Conservation (phyloP, 768 basidiomycete genomes). For the Termitomyces sp. region DNA sequence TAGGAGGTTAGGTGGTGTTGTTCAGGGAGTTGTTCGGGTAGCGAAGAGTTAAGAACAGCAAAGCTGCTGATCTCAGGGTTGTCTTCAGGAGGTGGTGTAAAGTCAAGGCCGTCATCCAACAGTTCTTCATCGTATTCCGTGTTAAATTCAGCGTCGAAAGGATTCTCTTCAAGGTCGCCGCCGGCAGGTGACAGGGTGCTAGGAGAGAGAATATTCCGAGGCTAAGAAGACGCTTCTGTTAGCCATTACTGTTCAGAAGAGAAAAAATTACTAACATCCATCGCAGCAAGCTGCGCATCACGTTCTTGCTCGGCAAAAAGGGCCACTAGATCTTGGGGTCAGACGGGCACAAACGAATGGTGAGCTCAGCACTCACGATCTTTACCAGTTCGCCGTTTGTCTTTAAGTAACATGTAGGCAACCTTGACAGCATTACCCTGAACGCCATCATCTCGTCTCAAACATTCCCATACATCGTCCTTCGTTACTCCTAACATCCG, state of each 20-base stretch:
- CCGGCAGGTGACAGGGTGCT: constrained; percentile 57
- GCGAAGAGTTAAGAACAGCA: constrained; percentile 85
- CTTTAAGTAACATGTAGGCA: constrained; percentile 88
- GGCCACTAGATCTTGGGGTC: constrained; percentile 41
- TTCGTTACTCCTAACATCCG: constrained; percentile 71
- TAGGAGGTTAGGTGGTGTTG: constrained; percentile 72
- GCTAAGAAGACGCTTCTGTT: constrained; percentile 31
- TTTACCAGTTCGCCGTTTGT: constrained; percentile 78
- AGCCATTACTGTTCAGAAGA: neutral
- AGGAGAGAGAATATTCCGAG: constrained; percentile 66
- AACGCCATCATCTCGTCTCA: constrained; percentile 77
- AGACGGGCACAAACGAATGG: neutral
- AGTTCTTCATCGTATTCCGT: constrained; percentile 44
- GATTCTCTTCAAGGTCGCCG: constrained; percentile 64
- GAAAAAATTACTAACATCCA: constrained; percentile 57
- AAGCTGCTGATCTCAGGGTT: constrained; percentile 56
- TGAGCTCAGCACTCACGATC: constrained; percentile 55
- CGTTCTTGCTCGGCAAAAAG: constrained; percentile 83
- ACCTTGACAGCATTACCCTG: constrained; percentile 94
- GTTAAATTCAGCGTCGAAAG: constrained; percentile 74
- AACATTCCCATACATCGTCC: constrained; percentile 84
- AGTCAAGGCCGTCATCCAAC: constrained; percentile 33
- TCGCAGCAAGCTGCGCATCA: constrained; percentile 69
- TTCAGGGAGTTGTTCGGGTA: constrained; percentile 56
- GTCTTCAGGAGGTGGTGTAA: constrained; percentile 17